Percentiles rank a stretch among this genome's conserved stretches.
These are phyloP conservation scores for Nakazawaea peltata DNA, from an alignment of 805 yeast genomes.

Conservation along the genomic window DNA sequence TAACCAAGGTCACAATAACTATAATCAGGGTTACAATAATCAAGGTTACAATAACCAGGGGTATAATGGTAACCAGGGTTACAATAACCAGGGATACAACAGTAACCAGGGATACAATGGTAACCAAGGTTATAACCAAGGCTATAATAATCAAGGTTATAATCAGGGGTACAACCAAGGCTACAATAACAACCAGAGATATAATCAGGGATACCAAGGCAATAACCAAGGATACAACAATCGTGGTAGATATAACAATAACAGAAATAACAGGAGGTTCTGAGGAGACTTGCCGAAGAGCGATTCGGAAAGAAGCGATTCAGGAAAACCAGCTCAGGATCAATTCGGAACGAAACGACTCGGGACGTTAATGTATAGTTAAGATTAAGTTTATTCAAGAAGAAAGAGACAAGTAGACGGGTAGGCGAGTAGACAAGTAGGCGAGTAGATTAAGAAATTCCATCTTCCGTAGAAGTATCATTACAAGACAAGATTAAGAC, in stretches of 20 bases:
- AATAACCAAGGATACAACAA: conserved; percentile 13
- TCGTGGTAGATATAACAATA: conserved; percentile 5
- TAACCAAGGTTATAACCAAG: conserved; percentile 6
- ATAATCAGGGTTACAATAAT: conserved; percentile 4
- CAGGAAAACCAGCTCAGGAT: too few relatives aligned
- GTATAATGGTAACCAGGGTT: background rate
- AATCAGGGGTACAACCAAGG: conserved; percentile 10
- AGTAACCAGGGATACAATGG: conserved; percentile 7
- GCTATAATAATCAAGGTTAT: conserved; percentile 9
- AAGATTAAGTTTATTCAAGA: too few relatives aligned
- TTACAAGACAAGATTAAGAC: too few relatives aligned
- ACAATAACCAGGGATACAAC: conserved; percentile 5
- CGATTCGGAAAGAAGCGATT: background rate
- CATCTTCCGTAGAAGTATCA: too few relatives aligned
- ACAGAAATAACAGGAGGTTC: conserved; percentile 7
- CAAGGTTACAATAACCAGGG: conserved; percentile 9
- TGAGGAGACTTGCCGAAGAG: too few relatives aligned
- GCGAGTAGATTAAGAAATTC: too few relatives aligned
- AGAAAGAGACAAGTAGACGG: too few relatives aligned
- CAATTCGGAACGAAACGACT: too few relatives aligned
- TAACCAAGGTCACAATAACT: conserved; percentile 10
- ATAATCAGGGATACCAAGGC: conserved; percentile 11
- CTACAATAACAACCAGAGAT: conserved; percentile 12
- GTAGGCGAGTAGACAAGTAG: too few relatives aligned
- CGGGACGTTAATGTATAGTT: too few relatives aligned